Evolutionary conservation across 305 asterid species (phyloP), one percentile per base, ranked within the genome.

Genomic region (Fraxinus dipetala): DNA sequence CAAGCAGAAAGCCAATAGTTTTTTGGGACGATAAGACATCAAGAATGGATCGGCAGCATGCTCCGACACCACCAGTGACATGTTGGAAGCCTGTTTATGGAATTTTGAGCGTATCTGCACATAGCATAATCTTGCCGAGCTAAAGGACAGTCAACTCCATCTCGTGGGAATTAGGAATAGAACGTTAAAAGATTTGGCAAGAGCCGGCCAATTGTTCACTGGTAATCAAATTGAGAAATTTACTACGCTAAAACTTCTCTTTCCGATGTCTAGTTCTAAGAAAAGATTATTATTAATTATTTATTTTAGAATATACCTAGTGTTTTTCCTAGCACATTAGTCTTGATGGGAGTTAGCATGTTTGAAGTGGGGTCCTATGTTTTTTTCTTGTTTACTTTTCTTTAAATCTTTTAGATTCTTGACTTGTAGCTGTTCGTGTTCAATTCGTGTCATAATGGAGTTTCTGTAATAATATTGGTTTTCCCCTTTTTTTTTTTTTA

Each of bases 181-280:
- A 73, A 61, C 83, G 13, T 56, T 56, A 20, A 56, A 56, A 56
- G 67, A 56, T 56, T 83, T 70, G 86, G 84, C 80, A 31, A 77
- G 82, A 76, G 76, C 81, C 80, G 75, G 36, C 84, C 84, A 63
- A 79, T 85, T 74, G 43, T 72, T 69, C 82, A 83, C 75, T 80
- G 81, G 84, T 77, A 77, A 81, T 75, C 79, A 82, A 84, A 82
- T 75, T 75, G 86, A 86, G 76, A 85, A 81, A 76, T 83, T 43
- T 82, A 81, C 78, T 85, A 81, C 84, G 76, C 79, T 84, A 83
- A 56, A 82, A 61, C 85, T 54, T 84, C 78, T 83, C 77, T 79
- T 77, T 76, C 30, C 80, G 61, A 79, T 81, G 83, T 78, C 72
- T 82, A 84, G 86, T 78, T 82, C 84, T 87, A 86, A 87, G 88